Conservation (phyloP, 768 basidiomycete genomes). For the Heimioporus sp. region DNA sequence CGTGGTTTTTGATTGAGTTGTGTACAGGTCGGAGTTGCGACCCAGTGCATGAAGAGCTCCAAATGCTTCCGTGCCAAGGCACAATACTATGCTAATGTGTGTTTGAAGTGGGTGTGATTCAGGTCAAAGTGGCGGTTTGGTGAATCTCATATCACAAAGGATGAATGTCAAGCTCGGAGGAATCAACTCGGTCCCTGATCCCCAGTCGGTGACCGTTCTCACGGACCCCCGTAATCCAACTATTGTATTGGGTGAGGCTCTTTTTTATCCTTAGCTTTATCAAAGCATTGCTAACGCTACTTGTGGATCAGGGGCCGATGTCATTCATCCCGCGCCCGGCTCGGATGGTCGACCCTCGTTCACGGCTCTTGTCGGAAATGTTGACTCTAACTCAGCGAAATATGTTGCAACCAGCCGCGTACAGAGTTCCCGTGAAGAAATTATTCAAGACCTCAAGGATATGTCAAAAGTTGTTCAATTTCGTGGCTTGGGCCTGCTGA, state of each 20-base stretch:
- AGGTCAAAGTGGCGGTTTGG: not conserved
- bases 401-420: conserved; percentile 62
- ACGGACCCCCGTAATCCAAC: conserved; percentile 73
- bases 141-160: conserved; percentile 34
- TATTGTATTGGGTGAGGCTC: conserved; percentile 66
- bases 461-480: conserved; percentile 55
- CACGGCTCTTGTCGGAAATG: conserved; percentile 75
- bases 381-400: conserved; percentile 74
- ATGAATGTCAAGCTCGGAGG: conserved; percentile 85
- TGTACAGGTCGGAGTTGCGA: conserved; percentile 65
- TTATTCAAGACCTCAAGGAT: conserved; percentile 65
- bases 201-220: conserved; percentile 59
- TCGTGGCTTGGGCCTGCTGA: not conserved
- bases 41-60: conserved; percentile 69
- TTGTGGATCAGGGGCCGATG: conserved; percentile 61
- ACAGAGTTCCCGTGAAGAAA: conserved; percentile 69
- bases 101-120: conserved; percentile 59
- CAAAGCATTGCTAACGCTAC: conserved; percentile 1
- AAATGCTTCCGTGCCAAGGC: conserved; percentile 68
- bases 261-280: not conserved
- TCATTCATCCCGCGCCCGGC: conserved; percentile 81
- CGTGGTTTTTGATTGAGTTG: not conserved
- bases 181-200: conserved; percentile 75
- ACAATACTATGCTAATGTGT: conserved; percentile 82
- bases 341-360: conserved; percentile 79